Conservation (phyloP, 2,329 filamentous ascomycete genomes). For the Pseudonectria foliicola region DNA sequence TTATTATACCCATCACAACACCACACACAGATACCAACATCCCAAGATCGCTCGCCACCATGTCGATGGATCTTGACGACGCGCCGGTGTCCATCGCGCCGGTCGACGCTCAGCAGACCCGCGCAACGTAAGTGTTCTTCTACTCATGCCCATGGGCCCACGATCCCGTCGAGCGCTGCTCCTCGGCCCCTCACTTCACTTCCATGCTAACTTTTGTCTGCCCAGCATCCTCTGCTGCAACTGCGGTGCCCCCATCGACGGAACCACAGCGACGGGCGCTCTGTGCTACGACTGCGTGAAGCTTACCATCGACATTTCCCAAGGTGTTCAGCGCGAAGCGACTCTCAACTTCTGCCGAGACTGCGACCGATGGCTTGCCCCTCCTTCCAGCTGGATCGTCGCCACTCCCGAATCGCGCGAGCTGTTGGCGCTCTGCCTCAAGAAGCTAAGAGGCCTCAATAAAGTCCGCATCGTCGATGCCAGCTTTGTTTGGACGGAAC, state of each 20-base stretch:
- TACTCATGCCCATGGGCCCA: background rate
- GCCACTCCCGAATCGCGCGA: slow-evolving; percentile 85
- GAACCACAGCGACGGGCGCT: slow-evolving; percentile 75
- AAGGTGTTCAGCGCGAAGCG: slow-evolving; percentile 85
- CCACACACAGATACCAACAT: slow-evolving; percentile 9
- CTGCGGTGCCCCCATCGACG: slow-evolving; percentile 92
- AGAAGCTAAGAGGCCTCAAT: slow-evolving; percentile 76
- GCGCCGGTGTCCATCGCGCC: slow-evolving; percentile 32
- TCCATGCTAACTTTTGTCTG: slow-evolving; percentile 4
- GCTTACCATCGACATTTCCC: slow-evolving; percentile 85
- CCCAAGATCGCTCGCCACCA: slow-evolving; percentile 17
- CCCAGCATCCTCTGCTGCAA: slow-evolving; percentile 83
- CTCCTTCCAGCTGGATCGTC: slow-evolving; percentile 78
- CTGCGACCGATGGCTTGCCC: slow-evolving; percentile 88
- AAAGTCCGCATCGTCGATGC: slow-evolving; percentile 95
- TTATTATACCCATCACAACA: slow-evolving; percentile 8
- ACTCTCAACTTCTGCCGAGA: slow-evolving; percentile 87
- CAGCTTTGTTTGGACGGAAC: slow-evolving; percentile 96
- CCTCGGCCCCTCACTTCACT: background rate
- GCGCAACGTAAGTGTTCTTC: slow-evolving; percentile 33
- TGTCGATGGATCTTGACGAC: slow-evolving; percentile 40
- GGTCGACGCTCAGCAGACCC: slow-evolving; percentile 24
- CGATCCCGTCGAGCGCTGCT: slow-evolving; percentile 10
- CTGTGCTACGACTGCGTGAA: slow-evolving; percentile 96
- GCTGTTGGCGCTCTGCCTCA: slow-evolving; percentile 82